phyloP scores from a whole-genome alignment of 495 filamentous ascomycete genomes.

The Aspergillus saccharolyticus region DNA sequence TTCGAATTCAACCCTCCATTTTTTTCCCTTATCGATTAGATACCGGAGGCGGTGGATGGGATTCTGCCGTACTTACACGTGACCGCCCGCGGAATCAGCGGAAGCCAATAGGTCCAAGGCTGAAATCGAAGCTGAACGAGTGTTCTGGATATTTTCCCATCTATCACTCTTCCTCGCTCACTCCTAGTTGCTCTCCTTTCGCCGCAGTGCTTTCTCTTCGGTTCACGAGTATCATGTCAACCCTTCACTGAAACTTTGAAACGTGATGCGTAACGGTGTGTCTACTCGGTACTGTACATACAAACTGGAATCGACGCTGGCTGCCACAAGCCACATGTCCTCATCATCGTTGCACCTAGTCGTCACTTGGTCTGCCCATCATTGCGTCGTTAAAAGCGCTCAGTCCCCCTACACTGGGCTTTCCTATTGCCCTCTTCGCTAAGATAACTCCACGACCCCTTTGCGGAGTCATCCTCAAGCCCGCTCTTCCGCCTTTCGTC shows the following conservation, averaged over 20 bases:
- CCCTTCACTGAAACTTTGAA: constrained; percentile 5
- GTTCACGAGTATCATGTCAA: constrained; percentile 1
- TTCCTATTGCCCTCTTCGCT: constrained; percentile 22
- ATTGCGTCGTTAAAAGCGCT: constrained; percentile 21
- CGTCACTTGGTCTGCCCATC: constrained; percentile 17
- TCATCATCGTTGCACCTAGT: not conserved
- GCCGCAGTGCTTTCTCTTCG: not conserved
- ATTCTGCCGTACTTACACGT: constrained; percentile 14
- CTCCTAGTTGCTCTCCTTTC: not conserved
- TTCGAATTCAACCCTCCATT: not conserved
- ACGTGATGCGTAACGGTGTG: constrained; percentile 15
- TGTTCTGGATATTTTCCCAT: not conserved
- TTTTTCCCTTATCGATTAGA: constrained; percentile 26
- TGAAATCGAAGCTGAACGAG: constrained; percentile 1
- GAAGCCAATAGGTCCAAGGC: constrained; percentile 5
- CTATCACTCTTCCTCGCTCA: not conserved
- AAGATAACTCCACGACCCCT: constrained; percentile 37
- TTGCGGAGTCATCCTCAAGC: constrained; percentile 45
- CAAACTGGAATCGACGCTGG: constrained; percentile 7
- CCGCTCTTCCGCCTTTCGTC: constrained; percentile 44
- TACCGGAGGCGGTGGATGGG: constrained; percentile 20
- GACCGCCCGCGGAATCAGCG: constrained; percentile 12
- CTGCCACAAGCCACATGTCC: constrained; percentile 8
- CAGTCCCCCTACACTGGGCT: constrained; percentile 17
- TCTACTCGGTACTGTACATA: constrained; percentile 13